Percentiles rank a stretch among this genome's conserved stretches.
Evolutionary conservation across 108 stramenopile genomes (phyloP).

Genomic region (Cyclotella baltica): DNA sequence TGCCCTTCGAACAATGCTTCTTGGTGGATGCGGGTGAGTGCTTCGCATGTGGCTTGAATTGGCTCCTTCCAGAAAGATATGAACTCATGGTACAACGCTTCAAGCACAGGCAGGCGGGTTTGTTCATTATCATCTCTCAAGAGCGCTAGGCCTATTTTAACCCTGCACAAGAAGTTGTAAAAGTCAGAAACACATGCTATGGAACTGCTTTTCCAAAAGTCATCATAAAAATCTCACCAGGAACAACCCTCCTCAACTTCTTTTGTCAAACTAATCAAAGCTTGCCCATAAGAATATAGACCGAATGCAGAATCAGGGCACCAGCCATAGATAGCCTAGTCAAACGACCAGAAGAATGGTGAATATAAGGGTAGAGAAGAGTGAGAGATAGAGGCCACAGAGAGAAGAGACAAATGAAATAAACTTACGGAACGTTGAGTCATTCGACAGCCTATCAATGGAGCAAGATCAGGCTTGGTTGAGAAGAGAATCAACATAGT

Average conservation of each 20-base stretch:
- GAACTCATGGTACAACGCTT: neutral
- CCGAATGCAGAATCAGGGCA: slow-evolving; percentile 6
- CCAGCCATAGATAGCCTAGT: neutral
- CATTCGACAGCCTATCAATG: slow-evolving; percentile 2
- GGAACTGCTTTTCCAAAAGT: neutral
- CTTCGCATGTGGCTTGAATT: slow-evolving; percentile 9
- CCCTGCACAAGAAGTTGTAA: neutral
- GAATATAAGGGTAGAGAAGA: too few relatives aligned
- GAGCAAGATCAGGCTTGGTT: neutral
- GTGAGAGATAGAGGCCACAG: too few relatives aligned
- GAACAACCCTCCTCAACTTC: slow-evolving; percentile 1
- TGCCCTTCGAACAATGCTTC: slow-evolving; percentile 5
- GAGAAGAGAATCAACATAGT: neutral
- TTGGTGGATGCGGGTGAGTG: neutral
- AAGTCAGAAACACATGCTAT: neutral
- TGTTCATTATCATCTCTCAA: neutral
- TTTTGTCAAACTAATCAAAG: neutral
- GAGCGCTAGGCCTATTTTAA: neutral
- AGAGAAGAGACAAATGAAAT: too few relatives aligned
- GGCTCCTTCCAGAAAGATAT: slow-evolving; percentile 23
- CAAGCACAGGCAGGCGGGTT: neutral
- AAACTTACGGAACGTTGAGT: neutral
- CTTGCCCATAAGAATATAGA: neutral
- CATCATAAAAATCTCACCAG: neutral
- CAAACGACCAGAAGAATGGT: too few relatives aligned